Conservation (phyloP, 1,284 basidiomycete genomes). For the Phlebopus sp. region DNA sequence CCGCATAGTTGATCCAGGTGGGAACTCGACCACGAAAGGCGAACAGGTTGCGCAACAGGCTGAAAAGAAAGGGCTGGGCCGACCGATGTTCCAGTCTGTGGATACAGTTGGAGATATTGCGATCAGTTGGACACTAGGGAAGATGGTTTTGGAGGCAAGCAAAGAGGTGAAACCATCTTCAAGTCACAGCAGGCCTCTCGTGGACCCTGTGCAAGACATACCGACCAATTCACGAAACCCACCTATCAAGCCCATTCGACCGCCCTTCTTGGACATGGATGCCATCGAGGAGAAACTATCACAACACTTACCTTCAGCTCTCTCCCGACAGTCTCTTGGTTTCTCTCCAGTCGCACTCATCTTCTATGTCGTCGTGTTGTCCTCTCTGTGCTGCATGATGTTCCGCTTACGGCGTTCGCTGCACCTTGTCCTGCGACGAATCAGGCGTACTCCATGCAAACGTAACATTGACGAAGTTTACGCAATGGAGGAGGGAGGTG, state of each 20-base stretch:
- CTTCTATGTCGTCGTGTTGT: slow-evolving; percentile 46
- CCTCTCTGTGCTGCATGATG: slow-evolving; percentile 40
- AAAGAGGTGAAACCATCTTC: slow-evolving; percentile 65
- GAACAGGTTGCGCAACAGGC: slow-evolving; percentile 74
- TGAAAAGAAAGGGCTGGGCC: slow-evolving; percentile 75
- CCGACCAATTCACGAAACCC: slow-evolving; percentile 45
- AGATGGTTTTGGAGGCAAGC: slow-evolving; percentile 96
- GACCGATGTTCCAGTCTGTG: slow-evolving; percentile 85
- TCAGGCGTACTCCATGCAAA: slow-evolving; percentile 37
- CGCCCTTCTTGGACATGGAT: slow-evolving; percentile 56
- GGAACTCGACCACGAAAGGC: slow-evolving; percentile 61
- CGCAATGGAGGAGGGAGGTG: slow-evolving; percentile 59
- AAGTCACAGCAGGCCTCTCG: slow-evolving; percentile 50
- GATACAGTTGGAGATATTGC: slow-evolving; percentile 90
- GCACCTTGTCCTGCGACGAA: slow-evolving; percentile 46
- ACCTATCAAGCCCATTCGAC: slow-evolving; percentile 58
- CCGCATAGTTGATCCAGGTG: slow-evolving; percentile 81
- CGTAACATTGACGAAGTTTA: slow-evolving; percentile 42
- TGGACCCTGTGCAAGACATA: slow-evolving; percentile 67
- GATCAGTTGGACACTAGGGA: slow-evolving; percentile 97
- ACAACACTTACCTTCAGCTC: slow-evolving; percentile 57
- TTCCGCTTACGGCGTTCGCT: slow-evolving; percentile 59
- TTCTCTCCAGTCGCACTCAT: slow-evolving; percentile 65
- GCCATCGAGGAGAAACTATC: slow-evolving; percentile 60
- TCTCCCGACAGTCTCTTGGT: slow-evolving; percentile 61